Base-by-base conservation (phyloP, 1,139 yeast genomes). In the Pneumocystis carinii region DNA sequence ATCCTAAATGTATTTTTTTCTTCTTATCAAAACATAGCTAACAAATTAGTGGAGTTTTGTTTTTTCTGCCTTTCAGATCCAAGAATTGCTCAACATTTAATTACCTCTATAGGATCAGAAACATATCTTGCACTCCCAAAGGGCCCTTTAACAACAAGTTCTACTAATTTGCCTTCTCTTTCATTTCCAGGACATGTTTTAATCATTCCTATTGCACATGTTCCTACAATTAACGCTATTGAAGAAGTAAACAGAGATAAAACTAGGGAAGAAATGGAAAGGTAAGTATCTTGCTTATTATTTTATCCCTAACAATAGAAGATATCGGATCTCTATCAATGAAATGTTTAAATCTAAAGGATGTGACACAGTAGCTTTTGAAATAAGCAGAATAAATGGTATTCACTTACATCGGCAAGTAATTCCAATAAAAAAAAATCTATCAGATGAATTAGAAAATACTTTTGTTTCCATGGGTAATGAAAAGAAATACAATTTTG, bases 21-120 rank as follows among this genome's bases (percentile, higher is more conserved):
- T 19, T 29, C 1, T 39, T 37, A 29, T 65, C 74, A 71, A 67
- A 75, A 66, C 73, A 72, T 1, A 79, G 85, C 1, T 87, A 89
- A 0, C 76, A 62, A 39, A 38, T 61, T 42, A 62, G 64, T 64
- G 14, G 63, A 62, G 17, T 74, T 77, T 56, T 90, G 97, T 71
- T 90, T 87, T 74, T 87, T 90, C 71, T 90, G 97, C 71, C 78
- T 90, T 32, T 83, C 94, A 1, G 88, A 88, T 69, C 88, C 95
- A 0, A 80, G 83, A 24, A 80, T 87, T 4, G 94, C 86, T 68
- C 79, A 87, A 2, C 95, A 89, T 72, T 83, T 90, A 85, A 82
- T 90, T 38, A 80, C 88, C 0, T 81, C 94, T 0, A 85, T 90
- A 64, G 92, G 88, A 0, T 79, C 79, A 10, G 76, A 78, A 57